Evolutionary conservation across 306 rosid species (phyloP).

Genomic region (Argentina anserina): DNA sequence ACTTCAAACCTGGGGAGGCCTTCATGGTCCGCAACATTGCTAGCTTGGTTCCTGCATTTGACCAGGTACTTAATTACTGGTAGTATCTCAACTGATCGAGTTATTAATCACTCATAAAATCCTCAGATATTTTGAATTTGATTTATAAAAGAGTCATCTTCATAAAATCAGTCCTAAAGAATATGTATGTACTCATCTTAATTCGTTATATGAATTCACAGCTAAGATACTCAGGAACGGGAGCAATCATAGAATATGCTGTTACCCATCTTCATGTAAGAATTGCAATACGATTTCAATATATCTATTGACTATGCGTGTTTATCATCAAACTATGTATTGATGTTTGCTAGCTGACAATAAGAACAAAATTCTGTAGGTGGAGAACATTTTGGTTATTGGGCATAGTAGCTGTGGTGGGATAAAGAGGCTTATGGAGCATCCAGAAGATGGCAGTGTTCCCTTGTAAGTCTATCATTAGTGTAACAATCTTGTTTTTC

Average conservation of each 20-base stretch:
- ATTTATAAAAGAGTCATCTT: no score
- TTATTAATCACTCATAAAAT: background rate
- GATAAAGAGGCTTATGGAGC: constrained; percentile 54
- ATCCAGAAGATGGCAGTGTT: constrained; percentile 43
- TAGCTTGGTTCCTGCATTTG: constrained; percentile 56
- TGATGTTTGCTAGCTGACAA: background rate
- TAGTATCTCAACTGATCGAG: no score
- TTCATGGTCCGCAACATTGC: constrained; percentile 65
- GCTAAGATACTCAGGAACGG: constrained; percentile 53
- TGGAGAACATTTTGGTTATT: constrained; percentile 51
- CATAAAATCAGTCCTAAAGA: no score
- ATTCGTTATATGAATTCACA: constrained; percentile 15
- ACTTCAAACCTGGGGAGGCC: constrained; percentile 68
- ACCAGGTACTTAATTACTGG: constrained; percentile 37
- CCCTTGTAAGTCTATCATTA: constrained; percentile 35
- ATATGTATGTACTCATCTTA: background rate
- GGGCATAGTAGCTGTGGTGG: constrained; percentile 79
- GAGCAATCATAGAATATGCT: constrained; percentile 63
- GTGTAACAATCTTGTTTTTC: background rate
- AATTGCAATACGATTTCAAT: background rate
- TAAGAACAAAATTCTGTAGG: constrained; percentile 28
- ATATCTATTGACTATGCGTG: background rate
- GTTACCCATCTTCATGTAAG: constrained; percentile 40
- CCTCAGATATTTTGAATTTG: no score
- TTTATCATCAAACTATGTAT: background rate